phyloP scores from a whole-genome alignment of 805 yeast species.

The Nakazawaea wickerhamii region DNA sequence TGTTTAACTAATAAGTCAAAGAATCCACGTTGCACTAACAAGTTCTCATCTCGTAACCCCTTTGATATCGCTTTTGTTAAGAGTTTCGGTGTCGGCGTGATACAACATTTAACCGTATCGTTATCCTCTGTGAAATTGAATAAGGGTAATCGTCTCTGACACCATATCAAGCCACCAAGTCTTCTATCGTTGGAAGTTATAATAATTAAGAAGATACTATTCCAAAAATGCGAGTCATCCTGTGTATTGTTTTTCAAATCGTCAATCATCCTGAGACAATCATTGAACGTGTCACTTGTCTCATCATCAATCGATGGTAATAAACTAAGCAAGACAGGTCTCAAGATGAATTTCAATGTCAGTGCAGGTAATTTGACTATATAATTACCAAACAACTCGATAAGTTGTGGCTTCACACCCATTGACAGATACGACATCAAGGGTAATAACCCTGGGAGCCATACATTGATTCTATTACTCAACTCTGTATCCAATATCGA shows the following conservation, averaged over 20 bases:
- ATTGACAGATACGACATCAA: constrained; percentile 84
- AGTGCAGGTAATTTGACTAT: constrained; percentile 47
- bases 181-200: constrained; percentile 76
- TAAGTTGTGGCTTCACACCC: constrained; percentile 74
- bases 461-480: constrained; percentile 52
- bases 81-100: constrained; percentile 75
- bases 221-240: constrained; percentile 84
- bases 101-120: constrained; percentile 49
- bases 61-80: constrained; percentile 67
- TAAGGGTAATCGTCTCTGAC: constrained; percentile 62
- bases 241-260: constrained; percentile 47
- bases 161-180: constrained; percentile 80
- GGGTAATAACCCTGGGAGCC: constrained; percentile 95
- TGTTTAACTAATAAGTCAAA: constrained; percentile 72
- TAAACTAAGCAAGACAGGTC: constrained; percentile 68
- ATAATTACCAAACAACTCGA: constrained; percentile 53
- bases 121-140: constrained; percentile 28
- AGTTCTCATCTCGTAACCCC: constrained; percentile 60
- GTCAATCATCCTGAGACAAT: constrained; percentile 56
- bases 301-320: constrained; percentile 92
- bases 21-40: constrained; percentile 82
- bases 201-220: constrained; percentile 65
- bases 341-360: constrained; percentile 49
- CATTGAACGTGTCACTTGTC: constrained; percentile 71
- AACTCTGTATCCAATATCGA: constrained; percentile 55